These are phyloP conservation scores for Botrytis porri DNA, from an alignment of 2,329 filamentous ascomycete species.

Conservation along the genomic window DNA sequence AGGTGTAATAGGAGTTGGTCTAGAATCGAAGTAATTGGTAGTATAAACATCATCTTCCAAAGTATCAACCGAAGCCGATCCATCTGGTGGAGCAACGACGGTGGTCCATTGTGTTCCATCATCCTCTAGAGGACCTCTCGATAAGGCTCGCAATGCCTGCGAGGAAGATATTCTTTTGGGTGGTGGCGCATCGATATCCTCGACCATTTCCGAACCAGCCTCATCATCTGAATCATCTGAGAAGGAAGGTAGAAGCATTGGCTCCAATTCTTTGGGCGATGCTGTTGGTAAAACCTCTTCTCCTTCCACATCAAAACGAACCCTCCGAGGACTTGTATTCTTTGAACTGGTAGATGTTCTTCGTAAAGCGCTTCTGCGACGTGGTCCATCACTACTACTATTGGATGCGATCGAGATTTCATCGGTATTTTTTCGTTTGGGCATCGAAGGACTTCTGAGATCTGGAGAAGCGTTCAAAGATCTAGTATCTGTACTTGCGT, in stretches of 20 bases:
- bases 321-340: conserved; percentile 54
- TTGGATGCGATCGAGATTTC: conserved; percentile 49
- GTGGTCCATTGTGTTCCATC: conserved; percentile 39
- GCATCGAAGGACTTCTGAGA: conserved; percentile 27
- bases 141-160: conserved; percentile 52
- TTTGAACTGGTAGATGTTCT: conserved; percentile 52
- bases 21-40: conserved; percentile 11
- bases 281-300: conserved; percentile 58
- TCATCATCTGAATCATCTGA: conserved; percentile 39
- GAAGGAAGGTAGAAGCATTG: conserved; percentile 13
- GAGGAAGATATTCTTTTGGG: conserved; percentile 56
- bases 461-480: conserved; percentile 31
- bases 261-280: conserved; percentile 43
- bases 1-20: background rate
- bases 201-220: conserved; percentile 33
- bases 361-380: conserved; percentile 55
- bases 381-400: conserved; percentile 51
- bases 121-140: conserved; percentile 50
- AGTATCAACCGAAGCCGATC: conserved; percentile 34
- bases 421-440: conserved; percentile 36
- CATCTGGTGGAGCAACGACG: conserved; percentile 37
- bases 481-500: conserved; percentile 29
- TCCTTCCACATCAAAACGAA: conserved; percentile 61
- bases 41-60: conserved; percentile 7
- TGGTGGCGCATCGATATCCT: conserved; percentile 41